Evolutionary conservation across 2,329 filamentous ascomycete species (phyloP), one percentile per base, ranked within the genome.

Genomic region (Cladosporium sp.): DNA sequence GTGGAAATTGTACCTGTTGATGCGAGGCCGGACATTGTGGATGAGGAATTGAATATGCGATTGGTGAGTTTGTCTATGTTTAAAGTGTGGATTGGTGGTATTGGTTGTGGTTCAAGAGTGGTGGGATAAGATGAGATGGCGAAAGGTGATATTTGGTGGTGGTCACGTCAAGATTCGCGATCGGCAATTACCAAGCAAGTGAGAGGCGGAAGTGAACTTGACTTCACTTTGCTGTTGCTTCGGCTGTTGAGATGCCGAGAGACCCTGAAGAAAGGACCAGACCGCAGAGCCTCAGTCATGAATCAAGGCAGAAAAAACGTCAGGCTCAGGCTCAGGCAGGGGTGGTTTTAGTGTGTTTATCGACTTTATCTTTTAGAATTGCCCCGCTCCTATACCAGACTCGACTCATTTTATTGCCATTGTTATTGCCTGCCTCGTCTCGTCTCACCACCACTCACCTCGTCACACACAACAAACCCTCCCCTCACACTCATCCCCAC

Each of bases 401-500:
- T n/a, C n/a, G n/a, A n/a, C n/a, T n/a, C n/a, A n/a, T n/a, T n/a
- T n/a, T n/a, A n/a, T n/a, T n/a, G n/a, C n/a, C n/a, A n/a, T n/a
- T n/a, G n/a, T n/a, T n/a, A n/a, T n/a, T n/a, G n/a, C n/a, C n/a
- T n/a, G n/a, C n/a, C n/a, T n/a, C n/a, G n/a, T n/a, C n/a, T n/a
- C n/a, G n/a, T n/a, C n/a, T n/a, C 39, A 13, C 24, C 27, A 19
- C 17, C 17, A 20, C 11, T n/a, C n/a, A n/a, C n/a, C n/a, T n/a
- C n/a, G n/a, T n/a, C n/a, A n/a, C n/a, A n/a, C n/a, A 18, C 15
- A 36, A 40, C 32, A 22, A 5, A n/a, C n/a, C n/a, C n/a, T n/a
- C n/a, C n/a, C 34, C 6, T 5, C 17, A 3, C 19, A n/a, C 30
- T 22, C 22, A 27, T 34, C 17, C 65, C 68, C 56, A 84, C 80